Evolutionary conservation across 2,329 filamentous ascomycete species (phyloP).

Genomic region (Dothiorella sarmentorum): DNA sequence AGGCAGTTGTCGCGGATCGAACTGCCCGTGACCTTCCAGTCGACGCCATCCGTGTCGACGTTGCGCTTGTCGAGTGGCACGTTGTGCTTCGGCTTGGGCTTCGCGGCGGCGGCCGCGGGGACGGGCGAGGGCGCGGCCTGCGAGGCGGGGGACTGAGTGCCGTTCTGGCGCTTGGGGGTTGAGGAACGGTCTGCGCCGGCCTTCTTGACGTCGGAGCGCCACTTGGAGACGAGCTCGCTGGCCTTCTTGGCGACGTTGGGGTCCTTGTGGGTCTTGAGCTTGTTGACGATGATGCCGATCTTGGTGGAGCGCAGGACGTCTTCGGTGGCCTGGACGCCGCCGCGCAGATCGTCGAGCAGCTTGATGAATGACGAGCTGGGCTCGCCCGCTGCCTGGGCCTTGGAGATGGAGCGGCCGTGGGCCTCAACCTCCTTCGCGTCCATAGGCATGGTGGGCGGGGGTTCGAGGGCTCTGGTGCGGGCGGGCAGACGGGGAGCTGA

Average conservation of each 20-base stretch:
- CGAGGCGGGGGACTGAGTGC: constrained; percentile 40
- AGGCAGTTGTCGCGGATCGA: constrained; percentile 77
- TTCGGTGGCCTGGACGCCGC: constrained; percentile 78
- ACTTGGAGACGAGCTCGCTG: constrained; percentile 79
- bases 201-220: constrained; percentile 73
- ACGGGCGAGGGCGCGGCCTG: constrained; percentile 45
- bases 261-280: constrained; percentile 77
- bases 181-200: constrained; percentile 42
- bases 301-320: constrained; percentile 87
- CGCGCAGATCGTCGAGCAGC: constrained; percentile 74
- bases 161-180: constrained; percentile 45
- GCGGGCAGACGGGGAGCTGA: background rate
- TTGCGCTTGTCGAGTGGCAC: constrained; percentile 72
- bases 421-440: constrained; percentile 77
- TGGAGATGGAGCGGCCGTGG: constrained; percentile 74
- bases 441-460: constrained; percentile 50
- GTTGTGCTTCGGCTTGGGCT: constrained; percentile 52
- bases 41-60: constrained; percentile 76
- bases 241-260: constrained; percentile 69
- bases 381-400: constrained; percentile 73
- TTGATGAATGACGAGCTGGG: constrained; percentile 67
- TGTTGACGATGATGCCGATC: constrained; percentile 86
- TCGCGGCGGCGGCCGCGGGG: constrained; percentile 49
- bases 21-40: constrained; percentile 71
- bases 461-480: background rate